A percentile compares a stretch with the other conserved stretches of the same genome.
phyloP scores from a whole-genome alignment of 768 basidiomycete species.

The Hericium coralloides region DNA sequence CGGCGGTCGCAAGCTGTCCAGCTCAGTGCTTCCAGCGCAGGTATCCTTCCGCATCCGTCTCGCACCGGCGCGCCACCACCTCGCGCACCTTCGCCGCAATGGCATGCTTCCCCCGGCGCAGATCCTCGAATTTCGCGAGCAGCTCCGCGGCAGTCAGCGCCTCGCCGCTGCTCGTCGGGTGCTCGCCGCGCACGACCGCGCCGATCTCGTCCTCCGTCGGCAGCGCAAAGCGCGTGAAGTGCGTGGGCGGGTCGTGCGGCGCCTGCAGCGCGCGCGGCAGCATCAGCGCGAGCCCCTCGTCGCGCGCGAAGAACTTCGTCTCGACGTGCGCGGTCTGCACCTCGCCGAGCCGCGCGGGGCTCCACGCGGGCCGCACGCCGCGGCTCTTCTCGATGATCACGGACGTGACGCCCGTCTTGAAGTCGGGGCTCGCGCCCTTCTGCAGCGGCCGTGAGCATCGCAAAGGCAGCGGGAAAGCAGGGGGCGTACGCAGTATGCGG shows the following conservation, averaged over 20 bases:
- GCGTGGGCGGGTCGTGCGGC: constrained; percentile 13
- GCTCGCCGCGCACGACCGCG: constrained; percentile 53
- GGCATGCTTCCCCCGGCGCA: constrained; percentile 45
- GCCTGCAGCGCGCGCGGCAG: constrained; percentile 15
- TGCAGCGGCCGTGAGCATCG: constrained; percentile 19
- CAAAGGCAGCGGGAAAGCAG: not conserved
- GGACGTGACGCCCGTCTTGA: constrained; percentile 69
- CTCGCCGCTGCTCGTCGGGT: constrained; percentile 50
- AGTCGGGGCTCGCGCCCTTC: constrained; percentile 78
- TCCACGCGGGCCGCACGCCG: constrained; percentile 60
- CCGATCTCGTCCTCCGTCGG: constrained; percentile 75
- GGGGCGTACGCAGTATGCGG: constrained; percentile 77
- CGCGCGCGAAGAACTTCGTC: constrained; percentile 58
- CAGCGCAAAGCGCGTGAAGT: constrained; percentile 40
- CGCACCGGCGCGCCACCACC: constrained; percentile 62
- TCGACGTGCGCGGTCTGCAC: constrained; percentile 48
- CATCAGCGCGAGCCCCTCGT: constrained; percentile 18
- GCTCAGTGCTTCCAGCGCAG: constrained; percentile 46
- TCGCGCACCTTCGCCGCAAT: constrained; percentile 72
- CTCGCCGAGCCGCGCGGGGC: constrained; percentile 51
- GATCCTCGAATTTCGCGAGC: constrained; percentile 40
- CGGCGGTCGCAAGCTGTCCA: too few relatives aligned
- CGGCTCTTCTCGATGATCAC: constrained; percentile 46
- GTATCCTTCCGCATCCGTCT: constrained; percentile 42
- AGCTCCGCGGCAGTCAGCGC: constrained; percentile 58